phyloP scores from a whole-genome alignment of 2,329 filamentous ascomycete species.

The Cladosporium velox region DNA sequence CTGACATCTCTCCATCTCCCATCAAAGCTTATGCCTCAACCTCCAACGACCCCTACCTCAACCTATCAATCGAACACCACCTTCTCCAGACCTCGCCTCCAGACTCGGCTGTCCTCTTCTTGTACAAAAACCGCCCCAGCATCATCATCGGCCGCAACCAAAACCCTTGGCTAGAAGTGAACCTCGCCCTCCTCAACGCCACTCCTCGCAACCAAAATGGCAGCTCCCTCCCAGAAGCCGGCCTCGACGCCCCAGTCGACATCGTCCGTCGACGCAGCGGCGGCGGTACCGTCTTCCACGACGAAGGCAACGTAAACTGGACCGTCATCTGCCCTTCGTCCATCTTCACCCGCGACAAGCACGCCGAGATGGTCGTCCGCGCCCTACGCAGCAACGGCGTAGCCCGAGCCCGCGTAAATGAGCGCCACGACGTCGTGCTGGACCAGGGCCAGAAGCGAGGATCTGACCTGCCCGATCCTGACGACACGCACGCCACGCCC shows the following conservation, averaged over 20 bases:
- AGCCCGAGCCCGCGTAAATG: constrained; percentile 71
- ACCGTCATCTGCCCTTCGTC: constrained; percentile 80
- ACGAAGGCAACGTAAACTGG: constrained; percentile 91
- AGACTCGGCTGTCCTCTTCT: constrained; percentile 75
- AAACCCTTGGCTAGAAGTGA: constrained; percentile 93
- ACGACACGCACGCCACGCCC: constrained; percentile 49
- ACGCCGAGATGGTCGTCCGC: constrained; percentile 91
- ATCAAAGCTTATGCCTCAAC: constrained; percentile 51
- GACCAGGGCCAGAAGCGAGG: constrained; percentile 47
- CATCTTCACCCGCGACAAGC: constrained; percentile 77
- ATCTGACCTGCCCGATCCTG: constrained; percentile 31
- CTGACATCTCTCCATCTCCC: constrained; percentile 28
- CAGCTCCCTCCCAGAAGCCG: constrained; percentile 5
- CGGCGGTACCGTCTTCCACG: constrained; percentile 93
- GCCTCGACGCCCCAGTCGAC: constrained; percentile 47
- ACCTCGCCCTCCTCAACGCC: constrained; percentile 63
- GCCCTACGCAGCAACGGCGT: constrained; percentile 67
- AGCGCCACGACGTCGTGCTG: constrained; percentile 89
- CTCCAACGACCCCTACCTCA: constrained; percentile 76
- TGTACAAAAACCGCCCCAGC: constrained; percentile 85
- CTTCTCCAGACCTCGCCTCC: constrained; percentile 73
- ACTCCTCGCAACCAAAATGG: constrained; percentile 33
- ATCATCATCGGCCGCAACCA: constrained; percentile 94
- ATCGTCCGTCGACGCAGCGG: constrained; percentile 84
- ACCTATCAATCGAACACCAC: constrained; percentile 91